phyloP scores from a whole-genome alignment of 164 flowering plant species.

The Magnolia kwangsiensis region DNA sequence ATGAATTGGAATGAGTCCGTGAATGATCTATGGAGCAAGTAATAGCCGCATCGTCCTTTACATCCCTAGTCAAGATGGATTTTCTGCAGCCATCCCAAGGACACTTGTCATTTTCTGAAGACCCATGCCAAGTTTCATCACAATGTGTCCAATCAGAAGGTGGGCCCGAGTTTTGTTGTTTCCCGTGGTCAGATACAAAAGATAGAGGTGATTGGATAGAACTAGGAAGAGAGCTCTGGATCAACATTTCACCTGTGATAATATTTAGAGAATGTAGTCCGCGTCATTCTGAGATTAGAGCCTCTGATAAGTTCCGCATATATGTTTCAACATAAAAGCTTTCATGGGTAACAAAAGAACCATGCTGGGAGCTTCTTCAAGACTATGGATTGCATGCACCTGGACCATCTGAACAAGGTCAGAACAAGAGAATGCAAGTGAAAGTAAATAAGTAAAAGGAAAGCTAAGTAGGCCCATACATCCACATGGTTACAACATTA shows the following conservation, averaged over 20 bases:
- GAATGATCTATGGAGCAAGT: conserved; percentile 13
- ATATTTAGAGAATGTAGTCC: conserved; percentile 12
- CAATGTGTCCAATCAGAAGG: conserved; percentile 35
- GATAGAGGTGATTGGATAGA: conserved; percentile 34
- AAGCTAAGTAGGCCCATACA: not conserved
- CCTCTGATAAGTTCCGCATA: conserved; percentile 2
- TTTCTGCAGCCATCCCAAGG: conserved; percentile 25
- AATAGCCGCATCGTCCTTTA: conserved; percentile 15
- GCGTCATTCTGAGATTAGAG: conserved; percentile 6
- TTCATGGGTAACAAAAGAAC: not conserved
- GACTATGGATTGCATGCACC: not conserved
- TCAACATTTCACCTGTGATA: conserved; percentile 43
- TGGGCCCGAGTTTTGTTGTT: conserved; percentile 19
- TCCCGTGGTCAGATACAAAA: conserved; percentile 33
- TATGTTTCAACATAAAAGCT: conserved; percentile 1
- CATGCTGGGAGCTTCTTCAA: not conserved
- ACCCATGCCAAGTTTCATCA: conserved; percentile 38
- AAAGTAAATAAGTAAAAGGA: not conserved
- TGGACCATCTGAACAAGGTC: not conserved
- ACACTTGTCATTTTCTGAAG: conserved; percentile 24
- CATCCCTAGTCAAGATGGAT: conserved; percentile 14
- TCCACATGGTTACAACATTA: not conserved
- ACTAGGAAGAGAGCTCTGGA: conserved; percentile 39
- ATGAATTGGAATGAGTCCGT: conserved; percentile 29
- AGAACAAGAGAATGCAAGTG: not conserved